Evolutionary conservation across 1,284 basidiomycete species (phyloP).

Genomic region (Ceratobasidium papillatum): DNA sequence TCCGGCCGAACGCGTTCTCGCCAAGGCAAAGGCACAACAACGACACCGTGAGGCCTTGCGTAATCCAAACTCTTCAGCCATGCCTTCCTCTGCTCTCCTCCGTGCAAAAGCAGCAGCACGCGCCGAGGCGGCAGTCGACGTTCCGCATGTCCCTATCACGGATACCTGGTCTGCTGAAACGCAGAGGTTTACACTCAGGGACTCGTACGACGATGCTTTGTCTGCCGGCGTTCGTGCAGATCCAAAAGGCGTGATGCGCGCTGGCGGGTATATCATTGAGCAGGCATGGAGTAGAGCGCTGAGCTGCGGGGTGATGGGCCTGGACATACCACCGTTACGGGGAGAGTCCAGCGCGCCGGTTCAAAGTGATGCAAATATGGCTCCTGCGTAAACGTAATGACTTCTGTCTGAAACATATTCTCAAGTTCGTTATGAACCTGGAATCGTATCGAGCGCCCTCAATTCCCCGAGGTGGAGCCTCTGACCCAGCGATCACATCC

Average conservation of each 20-base stretch:
- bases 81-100: conserved; percentile 31
- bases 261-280: conserved; percentile 82
- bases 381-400: conserved; percentile 1
- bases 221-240: conserved; percentile 80
- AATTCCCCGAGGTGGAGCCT: conserved; percentile 3
- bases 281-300: conserved; percentile 90
- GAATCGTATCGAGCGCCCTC: neutral
- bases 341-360: conserved; percentile 29
- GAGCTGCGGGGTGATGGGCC: conserved; percentile 75
- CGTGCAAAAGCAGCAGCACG: conserved; percentile 61
- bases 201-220: conserved; percentile 71
- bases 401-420: neutral
- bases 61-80: conserved; percentile 48
- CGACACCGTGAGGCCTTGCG: conserved; percentile 38
- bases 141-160: conserved; percentile 76
- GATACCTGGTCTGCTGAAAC: conserved; percentile 80
- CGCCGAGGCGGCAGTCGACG: conserved; percentile 65
- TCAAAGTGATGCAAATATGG: conserved; percentile 5
- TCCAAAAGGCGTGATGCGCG: conserved; percentile 80
- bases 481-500: neutral
- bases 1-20: conserved; percentile 71
- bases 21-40: conserved; percentile 58
- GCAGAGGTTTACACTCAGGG: conserved; percentile 63
- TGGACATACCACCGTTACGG: conserved; percentile 64
- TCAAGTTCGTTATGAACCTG: neutral